A percentile compares a stretch with the other conserved stretches of the same genome.
Conservation (phyloP, 805 yeast genomes). For the Scheffersomyces coipomensis region DNA sequence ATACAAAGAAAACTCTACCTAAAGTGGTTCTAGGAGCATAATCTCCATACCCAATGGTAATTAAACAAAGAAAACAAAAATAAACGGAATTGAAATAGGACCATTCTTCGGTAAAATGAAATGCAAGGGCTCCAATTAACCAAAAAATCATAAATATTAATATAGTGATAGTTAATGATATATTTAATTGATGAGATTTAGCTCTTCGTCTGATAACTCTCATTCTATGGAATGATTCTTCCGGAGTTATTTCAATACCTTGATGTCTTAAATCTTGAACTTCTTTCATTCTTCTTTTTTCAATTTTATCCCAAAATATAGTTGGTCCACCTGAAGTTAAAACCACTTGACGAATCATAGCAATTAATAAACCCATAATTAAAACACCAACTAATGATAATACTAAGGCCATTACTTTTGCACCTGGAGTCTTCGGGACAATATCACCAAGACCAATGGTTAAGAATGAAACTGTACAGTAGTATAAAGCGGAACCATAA, state of each 20-base stretch:
- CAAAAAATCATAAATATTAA: conserved; percentile 55
- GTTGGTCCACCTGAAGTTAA: conserved; percentile 61
- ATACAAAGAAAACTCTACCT: conserved; percentile 70
- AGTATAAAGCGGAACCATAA: conserved; percentile 71
- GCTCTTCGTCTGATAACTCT: conserved; percentile 47
- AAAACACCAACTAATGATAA: conserved; percentile 72
- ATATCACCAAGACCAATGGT: conserved; percentile 85
- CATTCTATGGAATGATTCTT: conserved; percentile 57
- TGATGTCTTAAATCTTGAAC: conserved; percentile 14
- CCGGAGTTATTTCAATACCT: conserved; percentile 26
- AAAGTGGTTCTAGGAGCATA: conserved; percentile 59
- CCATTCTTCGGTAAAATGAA: conserved; percentile 67
- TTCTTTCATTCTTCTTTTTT: conserved; percentile 41
- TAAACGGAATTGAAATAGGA: conserved; percentile 68
- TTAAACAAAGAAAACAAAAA: conserved; percentile 69
- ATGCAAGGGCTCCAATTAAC: conserved; percentile 71
- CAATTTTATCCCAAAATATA: conserved; percentile 64
- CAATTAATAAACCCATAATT: conserved; percentile 69
- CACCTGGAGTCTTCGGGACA: conserved; percentile 50
- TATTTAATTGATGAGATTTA: conserved; percentile 31
- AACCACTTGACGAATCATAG: conserved; percentile 66
- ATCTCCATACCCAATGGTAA: conserved; percentile 87
- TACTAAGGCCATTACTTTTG: conserved; percentile 57
- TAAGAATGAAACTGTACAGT: conserved; percentile 66
- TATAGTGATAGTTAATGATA: conserved; percentile 40